Evolutionary conservation across 2,329 filamentous ascomycete genomes (phyloP).

Genomic region (Ophiostoma perfectum): DNA sequence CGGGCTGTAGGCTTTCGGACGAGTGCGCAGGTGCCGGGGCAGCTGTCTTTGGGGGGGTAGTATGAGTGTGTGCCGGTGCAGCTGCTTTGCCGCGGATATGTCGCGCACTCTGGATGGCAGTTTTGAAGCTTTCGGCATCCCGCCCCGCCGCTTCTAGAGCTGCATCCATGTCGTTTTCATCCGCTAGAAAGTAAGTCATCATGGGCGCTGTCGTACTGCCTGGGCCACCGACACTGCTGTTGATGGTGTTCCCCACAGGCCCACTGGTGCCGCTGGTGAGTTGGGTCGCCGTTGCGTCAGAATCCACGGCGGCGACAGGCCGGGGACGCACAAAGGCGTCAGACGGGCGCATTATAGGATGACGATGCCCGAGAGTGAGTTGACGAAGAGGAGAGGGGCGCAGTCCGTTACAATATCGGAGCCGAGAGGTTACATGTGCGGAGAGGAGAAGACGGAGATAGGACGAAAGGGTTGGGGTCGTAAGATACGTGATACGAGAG

Average conservation of each 20-base stretch:
- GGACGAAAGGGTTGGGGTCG: not conserved
- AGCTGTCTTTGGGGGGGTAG: not conserved
- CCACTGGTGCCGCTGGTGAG: conserved; percentile 25
- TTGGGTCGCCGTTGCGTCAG: conserved; percentile 28
- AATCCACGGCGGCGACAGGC: conserved; percentile 35
- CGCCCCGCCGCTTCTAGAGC: conserved; percentile 32
- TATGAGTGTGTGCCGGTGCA: not conserved
- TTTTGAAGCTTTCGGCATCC: conserved; percentile 34
- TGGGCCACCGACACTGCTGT: not conserved
- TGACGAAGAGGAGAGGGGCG: not conserved
- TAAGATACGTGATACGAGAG: not conserved
- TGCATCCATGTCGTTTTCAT: conserved; percentile 44
- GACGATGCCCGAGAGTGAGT: not conserved
- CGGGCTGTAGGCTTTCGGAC: not conserved
- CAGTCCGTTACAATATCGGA: not conserved
- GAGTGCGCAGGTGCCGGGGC: not conserved
- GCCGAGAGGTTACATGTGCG: conserved; percentile 3
- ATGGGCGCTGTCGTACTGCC: conserved; percentile 31
- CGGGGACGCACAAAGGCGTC: conserved; percentile 39
- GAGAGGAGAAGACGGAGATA: not conserved
- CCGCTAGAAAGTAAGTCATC: conserved; percentile 49
- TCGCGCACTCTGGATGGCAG: conserved; percentile 23
- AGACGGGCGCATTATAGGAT: conserved; percentile 41
- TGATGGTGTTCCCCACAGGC: conserved; percentile 1
- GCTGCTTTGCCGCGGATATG: conserved; percentile 14